Evolutionary conservation across 768 basidiomycete species (phyloP), one percentile per base, ranked within the genome.

Genomic region (Ramaria rubella): DNA sequence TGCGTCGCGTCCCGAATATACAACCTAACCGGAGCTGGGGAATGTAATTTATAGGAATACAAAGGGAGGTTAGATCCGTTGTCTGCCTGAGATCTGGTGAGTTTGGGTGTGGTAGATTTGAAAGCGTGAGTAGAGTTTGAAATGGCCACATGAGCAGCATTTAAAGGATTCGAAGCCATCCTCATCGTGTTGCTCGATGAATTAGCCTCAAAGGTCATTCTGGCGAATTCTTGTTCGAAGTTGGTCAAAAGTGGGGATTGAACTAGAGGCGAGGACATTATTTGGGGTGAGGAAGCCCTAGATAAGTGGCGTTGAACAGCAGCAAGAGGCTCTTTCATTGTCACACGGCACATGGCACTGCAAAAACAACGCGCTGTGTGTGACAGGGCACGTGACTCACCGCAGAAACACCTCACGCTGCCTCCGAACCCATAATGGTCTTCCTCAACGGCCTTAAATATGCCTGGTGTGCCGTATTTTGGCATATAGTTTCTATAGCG

Each of bases 401-500:
- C 52, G 52, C 52, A 54, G 19, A 54, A 54, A 54, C 52, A 21
- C 3, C 52, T 54, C 52, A 54, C 38, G 12, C 21, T 23, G 6
- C 21, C 27, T 44, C 7, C 38, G 26, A 43, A n/a, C 27, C 4
- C n/a, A n/a, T n/a, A n/a, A 56, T 56, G 86, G 81, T 84, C 64
- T 77, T 87, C 65, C 76, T 89, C 68, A 81, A 79, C 67, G 78
- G 77, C 68, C 86, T 83, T 73, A 90, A 90, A 76, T 90, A 87
- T 68, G 87, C 87, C 61, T 90, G 87, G 87, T 89, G 68, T 31
- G 84, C 63, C 6, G 8, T 48, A n/a, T 48, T 55, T n/a, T 43
- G 57, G 55, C 54, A 56, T 55, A 38, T 56, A 58, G 55, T 55
- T 40, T 40, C 46, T 44, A 29, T 51, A 52, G 59, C 31, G 50